Evolutionary conservation across 2,329 filamentous ascomycete species (phyloP).

Genomic region (Fusarium sp.): DNA sequence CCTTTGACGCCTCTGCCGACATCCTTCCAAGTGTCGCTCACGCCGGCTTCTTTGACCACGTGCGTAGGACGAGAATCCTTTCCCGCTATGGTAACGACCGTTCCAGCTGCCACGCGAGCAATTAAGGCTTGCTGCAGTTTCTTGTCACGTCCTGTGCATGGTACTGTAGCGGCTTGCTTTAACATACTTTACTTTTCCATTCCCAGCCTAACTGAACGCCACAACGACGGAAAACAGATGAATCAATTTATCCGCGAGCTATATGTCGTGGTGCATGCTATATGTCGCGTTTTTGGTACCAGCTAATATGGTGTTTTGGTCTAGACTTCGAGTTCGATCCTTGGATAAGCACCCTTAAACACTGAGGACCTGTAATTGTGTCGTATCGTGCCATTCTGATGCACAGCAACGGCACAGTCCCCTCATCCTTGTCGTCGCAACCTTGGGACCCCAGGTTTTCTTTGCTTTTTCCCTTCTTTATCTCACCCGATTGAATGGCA

Average conservation of each 20-base stretch:
- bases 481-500: neutral
- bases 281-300: constrained; percentile 31
- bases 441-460: constrained; percentile 21
- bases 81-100: constrained; percentile 19
- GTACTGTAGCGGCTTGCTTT: constrained; percentile 5
- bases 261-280: neutral
- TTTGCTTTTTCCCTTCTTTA: constrained; percentile 7
- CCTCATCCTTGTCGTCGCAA: constrained; percentile 24
- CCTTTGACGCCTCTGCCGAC: constrained; percentile 22
- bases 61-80: constrained; percentile 31
- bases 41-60: constrained; percentile 24
- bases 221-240: constrained; percentile 11
- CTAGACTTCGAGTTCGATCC: constrained; percentile 22
- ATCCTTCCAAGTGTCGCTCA: constrained; percentile 1
- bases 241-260: constrained; percentile 11
- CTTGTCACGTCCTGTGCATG: constrained; percentile 27
- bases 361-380: neutral
- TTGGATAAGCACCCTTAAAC: neutral
- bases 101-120: constrained; percentile 37
- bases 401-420: constrained; percentile 34
- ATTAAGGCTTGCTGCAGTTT: constrained; percentile 21
- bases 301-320: constrained; percentile 9
- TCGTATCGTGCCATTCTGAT: constrained; percentile 35
- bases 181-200: neutral
- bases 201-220: neutral